A percentile compares a stretch with the other conserved stretches of the same genome.
These are phyloP conservation scores for Tylopilus sp. DNA, from an alignment of 768 basidiomycete genomes.

Conservation along the genomic window DNA sequence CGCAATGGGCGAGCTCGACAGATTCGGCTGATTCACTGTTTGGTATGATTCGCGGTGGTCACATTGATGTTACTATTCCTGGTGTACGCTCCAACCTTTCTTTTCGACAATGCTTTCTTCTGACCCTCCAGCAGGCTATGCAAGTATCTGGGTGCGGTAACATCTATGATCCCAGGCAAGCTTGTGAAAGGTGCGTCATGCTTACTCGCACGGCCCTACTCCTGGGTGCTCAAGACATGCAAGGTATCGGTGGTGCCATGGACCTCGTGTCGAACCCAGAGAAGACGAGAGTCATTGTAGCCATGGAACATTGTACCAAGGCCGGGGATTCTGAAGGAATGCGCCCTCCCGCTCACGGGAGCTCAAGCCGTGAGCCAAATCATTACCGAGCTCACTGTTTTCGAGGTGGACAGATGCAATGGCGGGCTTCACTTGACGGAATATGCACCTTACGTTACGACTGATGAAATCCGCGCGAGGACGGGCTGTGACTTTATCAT, in stretches of 20 bases:
- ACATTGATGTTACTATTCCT: constrained; percentile 88
- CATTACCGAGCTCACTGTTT: constrained; percentile 87
- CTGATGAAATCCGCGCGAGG: constrained; percentile 80
- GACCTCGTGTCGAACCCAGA: constrained; percentile 94
- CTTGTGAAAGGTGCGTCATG: constrained; percentile 62
- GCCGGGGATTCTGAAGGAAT: constrained; percentile 83
- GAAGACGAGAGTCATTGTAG: constrained; percentile 83
- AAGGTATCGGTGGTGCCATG: constrained; percentile 93
- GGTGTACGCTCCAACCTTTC: constrained; percentile 61
- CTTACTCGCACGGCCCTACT: constrained; percentile 1
- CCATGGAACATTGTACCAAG: constrained; percentile 87
- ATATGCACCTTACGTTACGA: constrained; percentile 68
- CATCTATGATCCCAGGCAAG: constrained; percentile 93
- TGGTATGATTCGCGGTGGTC: constrained; percentile 94
- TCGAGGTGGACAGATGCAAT: constrained; percentile 72
- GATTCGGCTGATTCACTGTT: constrained; percentile 92
- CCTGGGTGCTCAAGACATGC: constrained; percentile 33
- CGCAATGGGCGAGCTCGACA: not conserved
- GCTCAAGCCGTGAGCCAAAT: constrained; percentile 83
- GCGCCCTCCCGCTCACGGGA: constrained; percentile 81
- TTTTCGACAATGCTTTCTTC: not conserved
- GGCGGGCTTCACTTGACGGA: constrained; percentile 74
- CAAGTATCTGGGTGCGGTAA: constrained; percentile 88
- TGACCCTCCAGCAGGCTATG: constrained; percentile 63
- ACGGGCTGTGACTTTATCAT: constrained; percentile 78